Percentiles rank a stretch among this genome's conserved stretches.
These are phyloP conservation scores for Neospora caninum DNA, from an alignment of 169 alveolate genomes.

Conservation along the genomic window DNA sequence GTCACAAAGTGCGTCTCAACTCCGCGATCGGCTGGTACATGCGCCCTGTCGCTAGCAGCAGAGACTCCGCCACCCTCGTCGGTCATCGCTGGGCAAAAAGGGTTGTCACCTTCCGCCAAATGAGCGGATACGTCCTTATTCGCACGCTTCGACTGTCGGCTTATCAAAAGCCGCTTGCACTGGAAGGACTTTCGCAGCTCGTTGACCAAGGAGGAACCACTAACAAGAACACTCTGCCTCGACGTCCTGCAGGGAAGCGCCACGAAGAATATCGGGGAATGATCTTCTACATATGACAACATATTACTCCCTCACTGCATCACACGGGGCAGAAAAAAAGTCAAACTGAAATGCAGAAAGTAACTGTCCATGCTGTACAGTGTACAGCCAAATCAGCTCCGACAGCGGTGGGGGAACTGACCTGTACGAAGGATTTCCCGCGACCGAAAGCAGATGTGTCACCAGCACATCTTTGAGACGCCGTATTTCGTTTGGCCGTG, in stretches of 20 bases:
- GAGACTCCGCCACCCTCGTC: not conserved
- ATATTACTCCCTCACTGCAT: no score
- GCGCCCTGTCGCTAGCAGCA: not conserved
- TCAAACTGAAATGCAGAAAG: not conserved
- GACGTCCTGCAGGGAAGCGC: conserved; percentile 8
- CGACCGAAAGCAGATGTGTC: conserved; percentile 52
- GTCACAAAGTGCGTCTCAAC: conserved; percentile 56
- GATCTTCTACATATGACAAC: no score
- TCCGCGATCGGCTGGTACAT: not conserved
- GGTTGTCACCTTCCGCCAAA: not conserved
- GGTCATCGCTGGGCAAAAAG: not conserved
- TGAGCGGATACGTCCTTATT: not conserved
- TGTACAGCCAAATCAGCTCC: no score
- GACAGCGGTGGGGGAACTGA: not conserved
- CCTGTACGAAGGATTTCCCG: conserved; percentile 64
- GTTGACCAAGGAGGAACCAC: conserved; percentile 49
- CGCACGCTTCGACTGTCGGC: conserved; percentile 3
- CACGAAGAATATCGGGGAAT: no score
- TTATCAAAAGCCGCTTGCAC: conserved; percentile 48
- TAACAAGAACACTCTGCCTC: conserved; percentile 61
- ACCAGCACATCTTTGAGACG: conserved; percentile 50
- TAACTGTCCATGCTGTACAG: not conserved
- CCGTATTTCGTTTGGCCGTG: not conserved
- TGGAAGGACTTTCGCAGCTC: conserved; percentile 55
- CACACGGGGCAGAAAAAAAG: no score